phyloP scores from a whole-genome alignment of 2,329 filamentous ascomycete genomes.

The Reticulascus tulasneorum region DNA sequence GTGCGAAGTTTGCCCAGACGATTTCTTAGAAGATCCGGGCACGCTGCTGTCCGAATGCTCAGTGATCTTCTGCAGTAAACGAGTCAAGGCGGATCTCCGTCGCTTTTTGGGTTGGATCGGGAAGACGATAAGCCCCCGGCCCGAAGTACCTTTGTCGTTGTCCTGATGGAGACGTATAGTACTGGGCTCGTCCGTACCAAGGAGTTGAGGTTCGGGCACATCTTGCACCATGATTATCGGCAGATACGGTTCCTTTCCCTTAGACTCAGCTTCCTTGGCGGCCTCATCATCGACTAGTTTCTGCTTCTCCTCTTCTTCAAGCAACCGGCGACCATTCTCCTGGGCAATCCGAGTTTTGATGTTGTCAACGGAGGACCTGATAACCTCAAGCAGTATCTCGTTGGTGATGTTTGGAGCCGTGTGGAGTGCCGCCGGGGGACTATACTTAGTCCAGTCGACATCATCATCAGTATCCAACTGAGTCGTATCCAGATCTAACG shows the following conservation, averaged over 20 bases:
- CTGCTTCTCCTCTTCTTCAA: constrained; percentile 21
- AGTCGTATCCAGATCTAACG: constrained; percentile 13
- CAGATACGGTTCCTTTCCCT: constrained; percentile 30
- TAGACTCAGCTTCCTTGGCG: constrained; percentile 16
- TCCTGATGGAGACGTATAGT: too few relatives aligned
- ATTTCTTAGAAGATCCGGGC: too few relatives aligned
- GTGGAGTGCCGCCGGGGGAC: constrained; percentile 39
- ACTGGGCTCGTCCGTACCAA: too few relatives aligned
- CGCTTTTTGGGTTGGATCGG: constrained; percentile 20
- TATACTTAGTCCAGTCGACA: constrained; percentile 43
- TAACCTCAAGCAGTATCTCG: constrained; percentile 35
- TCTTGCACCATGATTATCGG: constrained; percentile 25
- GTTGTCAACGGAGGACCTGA: constrained; percentile 41
- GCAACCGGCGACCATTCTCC: constrained; percentile 23
- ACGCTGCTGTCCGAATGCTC: too few relatives aligned
- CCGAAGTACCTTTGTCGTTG: constrained; percentile 5
- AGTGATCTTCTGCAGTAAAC: constrained; percentile 6
- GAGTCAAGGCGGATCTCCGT: constrained; percentile 25
- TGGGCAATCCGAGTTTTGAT: constrained; percentile 34
- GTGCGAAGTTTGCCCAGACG: too few relatives aligned
- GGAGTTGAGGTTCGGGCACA: background rate
- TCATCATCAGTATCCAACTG: constrained; percentile 19
- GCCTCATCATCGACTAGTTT: constrained; percentile 7
- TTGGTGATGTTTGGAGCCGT: constrained; percentile 33
- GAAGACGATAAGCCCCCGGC: constrained; percentile 4